A percentile compares a stretch with the other conserved stretches of the same genome.
These are phyloP conservation scores for Chenopodium quinoa DNA, from an alignment of 148 eudicot genomes.

Conservation along the genomic window DNA sequence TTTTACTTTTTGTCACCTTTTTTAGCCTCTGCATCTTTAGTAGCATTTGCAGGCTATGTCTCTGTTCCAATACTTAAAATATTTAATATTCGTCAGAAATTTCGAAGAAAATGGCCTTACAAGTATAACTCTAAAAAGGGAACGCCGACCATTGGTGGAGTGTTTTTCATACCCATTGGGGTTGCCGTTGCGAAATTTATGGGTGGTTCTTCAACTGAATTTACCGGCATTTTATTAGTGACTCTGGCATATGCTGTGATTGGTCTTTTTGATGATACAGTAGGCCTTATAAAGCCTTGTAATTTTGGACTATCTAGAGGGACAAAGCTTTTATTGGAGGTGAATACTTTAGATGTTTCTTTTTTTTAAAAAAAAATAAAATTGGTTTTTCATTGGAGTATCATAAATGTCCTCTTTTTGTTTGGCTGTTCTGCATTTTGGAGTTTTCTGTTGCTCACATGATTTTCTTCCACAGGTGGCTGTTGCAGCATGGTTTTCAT, in stretches of 20 bases:
- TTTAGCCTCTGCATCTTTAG: constrained; percentile 53
- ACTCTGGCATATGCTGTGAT: constrained; percentile 75
- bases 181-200: constrained; percentile 62
- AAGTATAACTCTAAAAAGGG: constrained; percentile 52
- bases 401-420: background rate
- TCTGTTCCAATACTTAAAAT: constrained; percentile 65
- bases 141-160: constrained; percentile 83
- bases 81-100: constrained; percentile 49
- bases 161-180: constrained; percentile 82
- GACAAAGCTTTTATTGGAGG: constrained; percentile 70
- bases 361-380: no score
- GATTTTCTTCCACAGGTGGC: constrained; percentile 49
- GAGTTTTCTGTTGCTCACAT: constrained; percentile 16
- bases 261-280: constrained; percentile 75
- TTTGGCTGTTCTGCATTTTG: background rate
- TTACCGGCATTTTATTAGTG: constrained; percentile 55
- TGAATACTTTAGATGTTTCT: constrained; percentile 28
- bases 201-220: constrained; percentile 67
- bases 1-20: constrained; percentile 76
- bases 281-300: constrained; percentile 47
- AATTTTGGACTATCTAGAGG: constrained; percentile 47
- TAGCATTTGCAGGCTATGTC: constrained; percentile 69
- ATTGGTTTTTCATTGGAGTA: background rate
- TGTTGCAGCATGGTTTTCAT: constrained; percentile 64
- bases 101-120: constrained; percentile 51